Evolutionary conservation across 164 flowering plant species (phyloP), one percentile per base, ranked within the genome.

Genomic region (Malania oleifera): DNA sequence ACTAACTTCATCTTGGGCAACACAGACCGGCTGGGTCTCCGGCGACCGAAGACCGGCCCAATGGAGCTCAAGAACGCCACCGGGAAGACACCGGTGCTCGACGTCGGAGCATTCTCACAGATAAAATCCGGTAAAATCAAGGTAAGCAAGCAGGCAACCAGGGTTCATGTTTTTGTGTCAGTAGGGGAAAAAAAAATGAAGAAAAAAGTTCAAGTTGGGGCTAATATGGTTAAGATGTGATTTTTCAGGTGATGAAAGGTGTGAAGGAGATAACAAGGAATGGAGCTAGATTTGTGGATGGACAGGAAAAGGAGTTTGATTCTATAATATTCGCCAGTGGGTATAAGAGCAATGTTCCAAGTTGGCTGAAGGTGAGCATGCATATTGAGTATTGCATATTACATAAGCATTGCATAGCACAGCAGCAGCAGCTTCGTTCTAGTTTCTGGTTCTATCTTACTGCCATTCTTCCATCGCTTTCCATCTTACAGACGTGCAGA

Each of bases 81-180:
- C 44, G 99, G 99, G 5, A 95, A 91, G 65, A 85, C 97, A 5
- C 99, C 99, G 0, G 99, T 95, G 24, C 86, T 93, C 13, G 99
- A 93, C 39, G 85, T 82, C 12, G 97, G 99, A 1, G 91, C 97
- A 2, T 43, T 95, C 1, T 76, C 91, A 0, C 76, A 68, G 47
- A 91, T 95, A 50, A 83, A 75, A 69, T 70, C 89, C 20, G 93
- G 96, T 1, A 82, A 80, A 62, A 93, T 93, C 54, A 84, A 84
- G 92, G 99, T 92, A 71, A 61, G 25, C 55, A 37, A 31, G 34
- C 50, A 60, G n/a, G 41, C 61, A 52, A 25, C 27, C 29, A 29
- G 15, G n/a, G 22, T 19, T 43, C 37, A 47, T 8, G 15, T 52
- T 31, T 12, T 35, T 23, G 6, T 6, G 10, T 18, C n/a, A n/a